Evolutionary conservation across 345 rosid species (phyloP).

Genomic region (Acer saccharum): DNA sequence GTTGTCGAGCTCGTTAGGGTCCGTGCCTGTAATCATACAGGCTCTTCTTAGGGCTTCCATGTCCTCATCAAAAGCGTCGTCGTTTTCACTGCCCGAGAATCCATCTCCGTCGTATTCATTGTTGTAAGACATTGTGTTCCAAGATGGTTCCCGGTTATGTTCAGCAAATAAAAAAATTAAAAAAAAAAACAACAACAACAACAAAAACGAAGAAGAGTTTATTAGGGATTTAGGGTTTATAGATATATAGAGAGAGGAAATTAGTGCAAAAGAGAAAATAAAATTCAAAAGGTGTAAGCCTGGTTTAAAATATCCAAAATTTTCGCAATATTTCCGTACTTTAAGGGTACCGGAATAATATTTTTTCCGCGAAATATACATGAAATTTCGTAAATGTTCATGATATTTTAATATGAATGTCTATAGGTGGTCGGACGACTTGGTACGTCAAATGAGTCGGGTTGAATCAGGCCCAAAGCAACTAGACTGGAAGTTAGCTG

Average conservation of each 20-base stretch:
- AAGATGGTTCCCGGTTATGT: neutral
- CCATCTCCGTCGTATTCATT: constrained; percentile 46
- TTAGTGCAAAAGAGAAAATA: neutral
- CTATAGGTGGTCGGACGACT: no score
- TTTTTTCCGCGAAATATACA: no score
- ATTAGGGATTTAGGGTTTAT: neutral
- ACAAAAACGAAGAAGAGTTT: constrained; percentile 7
- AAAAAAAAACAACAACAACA: neutral
- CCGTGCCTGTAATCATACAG: constrained; percentile 54
- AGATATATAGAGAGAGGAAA: neutral
- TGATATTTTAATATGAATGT: no score
- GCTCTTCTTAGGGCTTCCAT: constrained; percentile 81
- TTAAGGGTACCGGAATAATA: no score
- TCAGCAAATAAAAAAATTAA: neutral
- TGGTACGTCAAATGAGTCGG: no score
- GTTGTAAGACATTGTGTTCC: constrained; percentile 34
- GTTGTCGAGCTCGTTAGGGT: constrained; percentile 32
- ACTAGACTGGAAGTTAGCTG: no score
- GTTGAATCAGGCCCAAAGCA: no score
- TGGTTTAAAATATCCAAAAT: no score
- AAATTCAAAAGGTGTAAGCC: no score
- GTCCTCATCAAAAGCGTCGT: constrained; percentile 62
- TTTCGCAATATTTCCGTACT: no score
- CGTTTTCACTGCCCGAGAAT: constrained; percentile 40
- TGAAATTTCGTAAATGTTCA: no score